Base-by-base conservation (phyloP, 202 grass and related monocot genomes). In the Cymbopogon flexuosus region DNA sequence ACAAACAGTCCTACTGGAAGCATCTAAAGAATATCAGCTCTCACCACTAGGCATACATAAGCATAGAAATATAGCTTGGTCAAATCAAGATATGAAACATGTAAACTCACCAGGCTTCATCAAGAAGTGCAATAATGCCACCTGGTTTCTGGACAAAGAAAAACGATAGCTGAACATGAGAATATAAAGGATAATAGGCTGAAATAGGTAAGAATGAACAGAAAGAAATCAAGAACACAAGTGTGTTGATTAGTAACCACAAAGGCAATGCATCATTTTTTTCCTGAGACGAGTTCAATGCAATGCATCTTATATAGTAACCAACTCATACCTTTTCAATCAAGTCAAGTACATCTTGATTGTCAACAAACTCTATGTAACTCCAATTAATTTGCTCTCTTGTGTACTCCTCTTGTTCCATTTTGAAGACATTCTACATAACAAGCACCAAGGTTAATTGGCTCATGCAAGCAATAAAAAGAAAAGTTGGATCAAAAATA, bases 311-410 rank as follows among this genome's bases (percentile, higher is more conserved):
- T 62, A 54, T 42, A 42, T 27, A 52, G 23, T 52, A 41, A 82
- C 43, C 14, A 40, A 67, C 31, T 59, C 62, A 70, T 91, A 93
- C 94, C 91, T 90, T 97, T 79, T 97, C 91, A 85, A 97, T 97
- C 76, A 97, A 80, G 85, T 97, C 94, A 82, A 97, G 85, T 47
- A 93, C 91, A 84, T 97, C 94, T 90, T 97, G 94, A 80, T 97
- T 97, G 78, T 97, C 94, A 84, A 91, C 92, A 90, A 97, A 97
- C 65, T 97, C 94, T 78, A 97, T 97, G 85, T 97, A 97, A 77
- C 94, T 97, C 31, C 94, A 97, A 74, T 93, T 84, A 80, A 97
- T 97, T 79, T 97, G 84, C 81, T 97, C 94, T 36, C 90, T 93
- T 72, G 91, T 93, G 65, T 97, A 97, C 78, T 97, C 94, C 69